A percentile compares a stretch with the other conserved stretches of the same genome.
phyloP scores from a whole-genome alignment of 2,329 filamentous ascomycete genomes.

The Monosporascus sp. region DNA sequence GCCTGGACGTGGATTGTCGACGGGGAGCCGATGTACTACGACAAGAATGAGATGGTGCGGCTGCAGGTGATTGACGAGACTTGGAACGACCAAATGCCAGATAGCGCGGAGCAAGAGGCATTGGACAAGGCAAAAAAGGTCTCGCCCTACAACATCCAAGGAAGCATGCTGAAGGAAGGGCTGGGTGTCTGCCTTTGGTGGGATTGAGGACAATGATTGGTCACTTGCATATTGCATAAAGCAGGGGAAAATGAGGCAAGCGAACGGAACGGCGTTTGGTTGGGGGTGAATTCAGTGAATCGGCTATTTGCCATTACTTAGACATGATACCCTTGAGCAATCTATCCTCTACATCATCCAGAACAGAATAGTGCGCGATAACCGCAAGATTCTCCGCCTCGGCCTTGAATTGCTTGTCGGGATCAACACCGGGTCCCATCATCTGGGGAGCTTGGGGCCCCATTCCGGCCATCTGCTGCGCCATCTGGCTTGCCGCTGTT shows the following conservation, averaged over 20 bases:
- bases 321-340: constrained; percentile 55
- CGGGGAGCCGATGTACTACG: constrained; percentile 73
- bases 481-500: constrained; percentile 82
- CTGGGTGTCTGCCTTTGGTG: constrained; percentile 62
- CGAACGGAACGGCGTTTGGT: constrained; percentile 7
- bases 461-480: constrained; percentile 75
- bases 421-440: constrained; percentile 89
- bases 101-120: constrained; percentile 56
- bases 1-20: constrained; percentile 83
- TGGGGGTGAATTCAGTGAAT: constrained; percentile 5
- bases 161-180: constrained; percentile 58
- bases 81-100: constrained; percentile 84
- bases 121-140: constrained; percentile 48
- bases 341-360: constrained; percentile 83
- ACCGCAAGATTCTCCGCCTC: constrained; percentile 96
- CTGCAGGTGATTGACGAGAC: constrained; percentile 82
- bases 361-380: constrained; percentile 85
- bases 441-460: constrained; percentile 65
- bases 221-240: constrained; percentile 11
- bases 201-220: constrained; percentile 33
- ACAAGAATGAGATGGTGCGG: constrained; percentile 82
- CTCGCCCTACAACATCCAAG: constrained; percentile 66
- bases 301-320: constrained; percentile 23
- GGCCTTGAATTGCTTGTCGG: constrained; percentile 87
- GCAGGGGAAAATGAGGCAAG: not conserved